Evolutionary conservation across 164 flowering plant genomes (phyloP).

Genomic region (Tetracentron sinense): DNA sequence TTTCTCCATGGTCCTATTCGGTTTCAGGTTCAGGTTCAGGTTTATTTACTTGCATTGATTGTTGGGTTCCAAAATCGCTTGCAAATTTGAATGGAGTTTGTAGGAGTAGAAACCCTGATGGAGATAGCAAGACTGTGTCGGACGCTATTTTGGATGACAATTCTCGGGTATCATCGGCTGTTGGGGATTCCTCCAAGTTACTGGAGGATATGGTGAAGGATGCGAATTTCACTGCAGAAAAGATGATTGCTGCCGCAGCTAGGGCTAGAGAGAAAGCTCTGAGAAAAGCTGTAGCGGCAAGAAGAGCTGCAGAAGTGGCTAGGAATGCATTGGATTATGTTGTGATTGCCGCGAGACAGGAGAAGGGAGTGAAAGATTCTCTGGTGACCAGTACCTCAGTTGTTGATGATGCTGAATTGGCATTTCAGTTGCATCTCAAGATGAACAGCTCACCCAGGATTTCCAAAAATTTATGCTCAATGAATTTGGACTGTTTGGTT

Average conservation of each 20-base stretch:
- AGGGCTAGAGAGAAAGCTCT: slow-evolving; percentile 35
- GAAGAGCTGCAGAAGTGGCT: slow-evolving; percentile 32
- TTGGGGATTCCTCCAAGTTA: background rate
- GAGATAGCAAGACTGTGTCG: background rate
- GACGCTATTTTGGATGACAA: background rate
- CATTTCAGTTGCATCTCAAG: slow-evolving; percentile 41
- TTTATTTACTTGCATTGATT: slow-evolving; percentile 52
- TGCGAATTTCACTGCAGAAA: slow-evolving; percentile 27
- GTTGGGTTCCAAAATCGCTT: slow-evolving; percentile 58
- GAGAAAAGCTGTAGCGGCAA: slow-evolving; percentile 33
- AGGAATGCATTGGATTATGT: slow-evolving; percentile 21
- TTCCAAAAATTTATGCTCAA: slow-evolving; percentile 21
- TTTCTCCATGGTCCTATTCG: slow-evolving; percentile 29
- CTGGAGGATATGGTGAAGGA: slow-evolving; percentile 37
- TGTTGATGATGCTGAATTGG: slow-evolving; percentile 44
- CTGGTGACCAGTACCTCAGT: slow-evolving; percentile 1
- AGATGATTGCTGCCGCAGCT: slow-evolving; percentile 26
- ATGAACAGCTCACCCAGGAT: slow-evolving; percentile 59
- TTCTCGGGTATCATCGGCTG: slow-evolving; percentile 9
- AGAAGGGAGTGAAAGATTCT: background rate
- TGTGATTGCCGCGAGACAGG: slow-evolving; percentile 15
- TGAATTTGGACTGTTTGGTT: slow-evolving; percentile 13
- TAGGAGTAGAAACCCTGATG: slow-evolving; percentile 10
- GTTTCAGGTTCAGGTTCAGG: slow-evolving; percentile 20
- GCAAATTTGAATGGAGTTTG: slow-evolving; percentile 13